Base-by-base conservation (phyloP, 768 basidiomycete species). In the Hypholoma sublateritium region DNA sequence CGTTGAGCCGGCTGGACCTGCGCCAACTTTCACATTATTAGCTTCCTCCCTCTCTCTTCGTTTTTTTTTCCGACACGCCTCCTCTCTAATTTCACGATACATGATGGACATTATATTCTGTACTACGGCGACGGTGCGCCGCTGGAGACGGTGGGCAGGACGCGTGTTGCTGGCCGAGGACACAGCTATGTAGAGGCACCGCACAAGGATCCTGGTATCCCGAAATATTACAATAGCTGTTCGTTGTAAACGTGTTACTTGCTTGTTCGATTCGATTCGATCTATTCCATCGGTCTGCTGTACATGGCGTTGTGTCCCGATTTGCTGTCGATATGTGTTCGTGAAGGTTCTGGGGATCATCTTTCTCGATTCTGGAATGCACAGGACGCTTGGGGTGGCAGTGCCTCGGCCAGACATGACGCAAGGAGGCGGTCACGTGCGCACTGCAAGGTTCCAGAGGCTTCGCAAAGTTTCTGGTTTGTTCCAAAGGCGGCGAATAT, bases 401-500 rank as follows among this genome's bases (percentile, higher is more conserved):
- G 17, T 47, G 46, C n/a, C n/a, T n/a, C 28, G 21, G 58, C 14
- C 9, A 50, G 55, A 43, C 60, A 69, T 64, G 65, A 66, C 65
- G 67, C 58, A 59, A 55, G 41, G 48, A 44, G 52, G 24, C 16
- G 25, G 16, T 8, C 17, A n/a, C 59, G 39, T 25, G 24, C 76
- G 77, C 73, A 73, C 77, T 76, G 68, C 51, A 75, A 75, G 65
- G 66, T 79, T 79, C 77, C 74, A 79, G 76, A 77, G 71, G 66
- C 61, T 79, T 76, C 75, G 69, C 67, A 72, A 65, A 71, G 63
- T 65, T 76, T 77, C 76, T 73, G 65, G 76, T 68, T 65, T 55
- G 59, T 74, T 75, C 74, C 68, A 72, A 70, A 69, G 58, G 62
- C 42, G 54, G 50, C 57, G 58, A 63, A 64, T 69, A 73, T 78